Conservation (phyloP, 495 filamentous ascomycete genomes). For the Aspergillus cavernicola region DNA sequence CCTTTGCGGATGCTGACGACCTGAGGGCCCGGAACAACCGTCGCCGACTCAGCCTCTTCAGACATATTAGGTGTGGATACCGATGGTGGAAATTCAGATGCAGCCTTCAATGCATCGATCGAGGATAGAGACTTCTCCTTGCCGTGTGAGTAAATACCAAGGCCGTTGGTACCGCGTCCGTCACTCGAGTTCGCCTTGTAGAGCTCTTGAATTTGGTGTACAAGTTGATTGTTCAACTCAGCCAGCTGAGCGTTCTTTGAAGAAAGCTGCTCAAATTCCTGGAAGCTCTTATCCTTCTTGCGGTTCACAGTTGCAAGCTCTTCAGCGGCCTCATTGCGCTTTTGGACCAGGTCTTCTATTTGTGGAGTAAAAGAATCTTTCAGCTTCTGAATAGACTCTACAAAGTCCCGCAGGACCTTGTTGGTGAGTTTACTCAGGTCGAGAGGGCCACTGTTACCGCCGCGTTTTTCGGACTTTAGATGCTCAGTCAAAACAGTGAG, state of each 20-base stretch:
- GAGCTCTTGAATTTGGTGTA: conserved; percentile 87
- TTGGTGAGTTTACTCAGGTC: conserved; percentile 76
- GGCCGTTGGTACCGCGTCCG: conserved; percentile 62
- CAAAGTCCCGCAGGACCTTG: conserved; percentile 81
- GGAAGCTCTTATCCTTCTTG: conserved; percentile 84
- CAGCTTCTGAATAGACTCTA: conserved; percentile 77
- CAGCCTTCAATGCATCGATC: conserved; percentile 52
- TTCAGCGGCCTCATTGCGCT: conserved; percentile 75
- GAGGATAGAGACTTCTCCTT: conserved; percentile 72
- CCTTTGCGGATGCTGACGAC: conserved; percentile 90
- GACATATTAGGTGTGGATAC: conserved; percentile 55
- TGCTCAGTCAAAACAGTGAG: conserved; percentile 82
- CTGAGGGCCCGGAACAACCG: conserved; percentile 73
- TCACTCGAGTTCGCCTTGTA: conserved; percentile 75
- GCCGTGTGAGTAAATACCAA: conserved; percentile 78
- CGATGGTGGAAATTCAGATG: conserved; percentile 48
- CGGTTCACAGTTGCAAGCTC: conserved; percentile 75
- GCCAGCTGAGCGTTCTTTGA: conserved; percentile 90
- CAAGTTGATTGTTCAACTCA: conserved; percentile 90
- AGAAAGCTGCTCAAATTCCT: conserved; percentile 92
- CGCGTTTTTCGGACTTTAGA: conserved; percentile 63
- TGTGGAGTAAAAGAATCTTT: conserved; percentile 73
- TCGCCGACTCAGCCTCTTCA: conserved; percentile 63
- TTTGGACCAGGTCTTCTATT: conserved; percentile 80
- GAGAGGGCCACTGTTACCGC: conserved; percentile 52